Evolutionary conservation across 2,329 filamentous ascomycete genomes (phyloP), one percentile per base, ranked within the genome.

Genomic region (Ilyonectria destructans): DNA sequence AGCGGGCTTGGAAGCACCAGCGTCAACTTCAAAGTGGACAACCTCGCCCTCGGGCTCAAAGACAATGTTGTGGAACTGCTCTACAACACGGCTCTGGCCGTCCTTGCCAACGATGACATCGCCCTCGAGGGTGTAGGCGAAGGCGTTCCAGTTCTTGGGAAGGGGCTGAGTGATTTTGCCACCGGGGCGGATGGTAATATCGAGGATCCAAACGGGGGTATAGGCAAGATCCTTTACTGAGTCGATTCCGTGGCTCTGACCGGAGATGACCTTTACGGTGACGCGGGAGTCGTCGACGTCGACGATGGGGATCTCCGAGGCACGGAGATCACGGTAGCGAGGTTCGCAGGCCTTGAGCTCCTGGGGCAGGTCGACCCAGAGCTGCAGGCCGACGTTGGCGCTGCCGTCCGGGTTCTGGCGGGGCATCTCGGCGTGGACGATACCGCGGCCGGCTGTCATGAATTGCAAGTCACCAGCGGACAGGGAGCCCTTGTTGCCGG

Each of bases 391-490:
- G 61, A 97, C 88, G 80, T 95, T 97, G 67, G 92, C 85, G 64
- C 86, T 89, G 58, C 93, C 93, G 79, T 96, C 93, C 1, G 86
- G 80, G 78, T 94, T 94, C 77, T 93, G 90, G 62, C 89, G 88
- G 10, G 96, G 96, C 95, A 98, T 98, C 83, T 98, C 96, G 43
- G 95, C 94, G 81, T 98, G 96, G 81, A 98, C 93, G 76, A 98
- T 97, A 48, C 96, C 96, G 21, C 88, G 86, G 4, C 96, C 96
- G 1, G 96, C 96, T 0, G 96, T 98, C 96, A 98, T 98, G 86
- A 98, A 98, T 80, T 98, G 96, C 55, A 98, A 84, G 79, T 98
- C 96, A n/a, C 96, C 96, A 0, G 92, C 83, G 68, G 92, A 87
- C 74, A 98, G 94, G 4, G 93, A 96, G 65, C 96, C 96, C 57